Evolutionary conservation across 495 filamentous ascomycete species (phyloP).

Genomic region (Durotheca rogersii): DNA sequence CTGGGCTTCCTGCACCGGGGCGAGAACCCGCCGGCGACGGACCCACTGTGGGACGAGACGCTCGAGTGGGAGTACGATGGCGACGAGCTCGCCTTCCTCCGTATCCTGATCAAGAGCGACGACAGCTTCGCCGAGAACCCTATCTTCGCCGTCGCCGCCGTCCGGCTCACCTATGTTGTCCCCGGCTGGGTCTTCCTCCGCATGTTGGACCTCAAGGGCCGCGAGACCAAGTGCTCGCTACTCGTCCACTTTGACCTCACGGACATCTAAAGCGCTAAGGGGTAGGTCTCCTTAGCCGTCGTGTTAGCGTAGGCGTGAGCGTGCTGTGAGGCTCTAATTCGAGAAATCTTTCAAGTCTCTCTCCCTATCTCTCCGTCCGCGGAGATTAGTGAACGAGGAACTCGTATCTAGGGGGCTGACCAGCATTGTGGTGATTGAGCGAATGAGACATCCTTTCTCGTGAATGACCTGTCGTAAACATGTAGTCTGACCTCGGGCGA

Average conservation of each 20-base stretch:
- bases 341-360: no score
- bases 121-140: conserved; percentile 53
- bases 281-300: no score
- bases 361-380: no score
- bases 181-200: conserved; percentile 55
- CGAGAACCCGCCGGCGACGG: conserved; percentile 45
- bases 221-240: conserved; percentile 52
- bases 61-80: conserved; percentile 58
- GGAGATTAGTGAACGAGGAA: no score
- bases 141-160: conserved; percentile 47
- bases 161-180: conserved; percentile 50
- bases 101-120: conserved; percentile 56
- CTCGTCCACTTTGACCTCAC: conserved; percentile 52
- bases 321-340: no score
- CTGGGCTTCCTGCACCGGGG: conserved; percentile 42
- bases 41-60: conserved; percentile 54
- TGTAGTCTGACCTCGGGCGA: no score
- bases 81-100: conserved; percentile 53
- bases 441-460: no score
- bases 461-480: no score
- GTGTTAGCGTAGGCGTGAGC: no score
- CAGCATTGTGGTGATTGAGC: no score
- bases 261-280: conserved; percentile 35
- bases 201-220: conserved; percentile 54
- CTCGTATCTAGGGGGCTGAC: no score